Conservation (phyloP, 2,329 filamentous ascomycete genomes). For the Sodiomyces alkalinus region DNA sequence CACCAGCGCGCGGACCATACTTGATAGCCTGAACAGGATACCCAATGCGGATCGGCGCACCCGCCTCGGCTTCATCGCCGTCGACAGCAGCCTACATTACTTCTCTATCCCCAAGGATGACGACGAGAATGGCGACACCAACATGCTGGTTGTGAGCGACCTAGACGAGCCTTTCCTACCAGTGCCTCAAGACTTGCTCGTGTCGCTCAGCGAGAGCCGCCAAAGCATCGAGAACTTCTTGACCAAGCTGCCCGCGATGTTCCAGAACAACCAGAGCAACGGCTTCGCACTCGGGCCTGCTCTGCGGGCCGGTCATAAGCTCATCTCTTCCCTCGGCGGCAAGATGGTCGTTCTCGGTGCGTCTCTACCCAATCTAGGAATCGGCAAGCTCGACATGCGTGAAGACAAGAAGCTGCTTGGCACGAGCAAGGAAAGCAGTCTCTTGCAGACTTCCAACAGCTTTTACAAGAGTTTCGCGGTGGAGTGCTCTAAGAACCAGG, state of each 20-base stretch:
- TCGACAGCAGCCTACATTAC: conserved; percentile 90
- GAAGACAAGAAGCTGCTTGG: conserved; percentile 94
- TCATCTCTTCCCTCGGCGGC: conserved; percentile 85
- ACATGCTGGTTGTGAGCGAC: conserved; percentile 88
- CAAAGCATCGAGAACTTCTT: conserved; percentile 87
- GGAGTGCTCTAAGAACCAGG: conserved; percentile 96
- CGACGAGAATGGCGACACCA: conserved; percentile 70
- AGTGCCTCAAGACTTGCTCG: conserved; percentile 79
- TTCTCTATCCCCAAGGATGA: conserved; percentile 86
- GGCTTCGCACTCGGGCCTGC: conserved; percentile 93
- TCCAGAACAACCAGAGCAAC: conserved; percentile 80
- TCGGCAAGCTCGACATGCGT: conserved; percentile 80
- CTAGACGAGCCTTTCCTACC: conserved; percentile 93
- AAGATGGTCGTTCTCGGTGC: conserved; percentile 89
- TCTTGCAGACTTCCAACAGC: conserved; percentile 83
- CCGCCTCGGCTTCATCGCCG: conserved; percentile 83
- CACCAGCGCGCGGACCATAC: conserved; percentile 81
- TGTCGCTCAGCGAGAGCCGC: conserved; percentile 77
- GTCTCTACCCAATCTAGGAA: conserved; percentile 77
- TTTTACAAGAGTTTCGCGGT: conserved; percentile 99
- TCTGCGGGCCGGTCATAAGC: conserved; percentile 81
- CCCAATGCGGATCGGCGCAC: conserved; percentile 94
- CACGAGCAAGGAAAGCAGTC: conserved; percentile 75
- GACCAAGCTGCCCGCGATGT: conserved; percentile 86
- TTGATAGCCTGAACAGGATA: conserved; percentile 90